A percentile compares a stretch with the other conserved stretches of the same genome.
Evolutionary conservation across 805 yeast genomes (phyloP).

Genomic region (Torulaspora gathmanii): DNA sequence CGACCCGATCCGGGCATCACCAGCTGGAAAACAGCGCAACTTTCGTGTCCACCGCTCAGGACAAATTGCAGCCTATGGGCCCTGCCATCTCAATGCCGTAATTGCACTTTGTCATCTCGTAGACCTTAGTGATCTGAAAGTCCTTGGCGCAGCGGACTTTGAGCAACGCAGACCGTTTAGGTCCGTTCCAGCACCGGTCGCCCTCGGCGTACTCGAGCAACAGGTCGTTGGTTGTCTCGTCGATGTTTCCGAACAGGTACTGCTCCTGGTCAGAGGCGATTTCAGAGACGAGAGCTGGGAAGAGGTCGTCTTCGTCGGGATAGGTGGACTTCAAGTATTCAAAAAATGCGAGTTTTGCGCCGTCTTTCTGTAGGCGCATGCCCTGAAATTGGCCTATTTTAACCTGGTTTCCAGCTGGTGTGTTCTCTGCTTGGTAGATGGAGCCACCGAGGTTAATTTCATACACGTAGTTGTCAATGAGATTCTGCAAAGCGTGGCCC

Average conservation of each 20-base stretch:
- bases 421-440: slow-evolving; percentile 26
- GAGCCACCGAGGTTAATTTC: slow-evolving; percentile 23
- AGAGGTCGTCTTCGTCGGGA: slow-evolving; percentile 23
- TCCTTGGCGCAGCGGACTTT: slow-evolving; percentile 61
- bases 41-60: slow-evolving; percentile 1
- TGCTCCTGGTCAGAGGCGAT: slow-evolving; percentile 14
- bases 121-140: slow-evolving; percentile 46
- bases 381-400: slow-evolving; percentile 23
- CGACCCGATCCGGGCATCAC: slow-evolving; percentile 1
- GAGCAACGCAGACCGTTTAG: slow-evolving; percentile 65
- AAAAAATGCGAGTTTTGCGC: slow-evolving; percentile 17
- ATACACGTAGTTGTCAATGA: slow-evolving; percentile 25
- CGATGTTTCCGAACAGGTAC: slow-evolving; percentile 30
- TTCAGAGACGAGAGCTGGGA: slow-evolving; percentile 26
- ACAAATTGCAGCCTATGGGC: slow-evolving; percentile 40
- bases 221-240: slow-evolving; percentile 34
- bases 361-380: slow-evolving; percentile 15
- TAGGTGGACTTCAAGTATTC: slow-evolving; percentile 25
- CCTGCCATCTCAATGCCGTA: slow-evolving; percentile 50
- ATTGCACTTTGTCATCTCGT: slow-evolving; percentile 86
- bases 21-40: slow-evolving; percentile 4
- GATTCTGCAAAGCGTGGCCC: slow-evolving; percentile 1
- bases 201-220: slow-evolving; percentile 52
- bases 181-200: slow-evolving; percentile 92
- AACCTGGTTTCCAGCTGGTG: slow-evolving; percentile 22